A percentile compares a stretch with the other conserved stretches of the same genome.
Evolutionary conservation across 2,329 filamentous ascomycete species (phyloP).

Genomic region (Ophiostoma pallidulum): DNA sequence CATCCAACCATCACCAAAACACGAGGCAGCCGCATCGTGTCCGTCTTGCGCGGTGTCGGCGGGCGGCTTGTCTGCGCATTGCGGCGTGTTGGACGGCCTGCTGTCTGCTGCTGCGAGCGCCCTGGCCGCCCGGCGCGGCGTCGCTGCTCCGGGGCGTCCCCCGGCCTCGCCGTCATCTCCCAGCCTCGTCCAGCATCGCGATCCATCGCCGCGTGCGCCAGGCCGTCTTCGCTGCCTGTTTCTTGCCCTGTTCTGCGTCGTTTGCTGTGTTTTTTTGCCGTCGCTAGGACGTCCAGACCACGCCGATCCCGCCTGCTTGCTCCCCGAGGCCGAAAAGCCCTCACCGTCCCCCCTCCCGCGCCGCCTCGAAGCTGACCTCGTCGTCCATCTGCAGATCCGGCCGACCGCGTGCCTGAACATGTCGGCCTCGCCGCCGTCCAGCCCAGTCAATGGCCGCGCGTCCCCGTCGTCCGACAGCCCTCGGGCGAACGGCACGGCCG

Average conservation of each 20-base stretch:
- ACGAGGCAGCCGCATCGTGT: slow-evolving; percentile 12
- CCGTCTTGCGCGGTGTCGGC: slow-evolving; percentile 1
- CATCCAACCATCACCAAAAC: slow-evolving; percentile 13
- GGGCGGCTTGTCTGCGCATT: neutral
- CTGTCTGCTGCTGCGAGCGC: neutral
- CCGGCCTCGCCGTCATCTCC: slow-evolving; percentile 16
- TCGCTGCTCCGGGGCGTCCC: slow-evolving; percentile 1
- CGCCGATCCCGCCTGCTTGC: neutral
- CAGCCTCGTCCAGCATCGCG: slow-evolving; percentile 16
- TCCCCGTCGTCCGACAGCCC: slow-evolving; percentile 43
- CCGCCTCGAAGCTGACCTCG: slow-evolving; percentile 33
- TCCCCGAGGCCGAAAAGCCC: slow-evolving; percentile 18
- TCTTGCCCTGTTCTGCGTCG: neutral
- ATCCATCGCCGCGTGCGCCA: slow-evolving; percentile 16
- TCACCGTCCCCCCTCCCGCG: slow-evolving; percentile 18
- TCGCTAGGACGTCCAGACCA: neutral
- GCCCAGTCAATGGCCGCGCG: slow-evolving; percentile 57
- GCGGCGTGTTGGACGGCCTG: neutral
- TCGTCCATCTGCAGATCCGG: slow-evolving; percentile 45
- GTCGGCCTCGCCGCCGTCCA: slow-evolving; percentile 51
- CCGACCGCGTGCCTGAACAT: slow-evolving; percentile 52
- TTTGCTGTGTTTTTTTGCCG: slow-evolving; percentile 1
- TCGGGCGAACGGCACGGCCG: slow-evolving; percentile 28
- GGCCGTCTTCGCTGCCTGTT: neutral
- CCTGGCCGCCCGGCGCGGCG: neutral